Percentiles rank a stretch among this genome's conserved stretches.
phyloP scores from a whole-genome alignment of 495 filamentous ascomycete genomes.

The Chaetomium cochliodes region DNA sequence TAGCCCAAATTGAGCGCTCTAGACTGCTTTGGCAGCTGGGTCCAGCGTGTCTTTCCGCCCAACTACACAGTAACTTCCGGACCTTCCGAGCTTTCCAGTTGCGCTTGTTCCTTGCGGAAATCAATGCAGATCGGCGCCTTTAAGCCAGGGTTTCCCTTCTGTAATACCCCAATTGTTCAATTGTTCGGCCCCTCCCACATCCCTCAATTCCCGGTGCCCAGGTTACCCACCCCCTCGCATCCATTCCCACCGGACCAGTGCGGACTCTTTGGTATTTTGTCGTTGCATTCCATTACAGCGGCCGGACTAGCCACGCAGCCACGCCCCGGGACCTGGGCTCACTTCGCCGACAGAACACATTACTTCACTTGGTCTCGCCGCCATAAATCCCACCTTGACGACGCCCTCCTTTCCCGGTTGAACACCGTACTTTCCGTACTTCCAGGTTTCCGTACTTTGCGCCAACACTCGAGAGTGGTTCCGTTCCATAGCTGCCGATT shows the following conservation, averaged over 20 bases:
- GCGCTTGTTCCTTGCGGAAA: not conserved
- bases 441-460: not conserved
- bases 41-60: too few species aligned
- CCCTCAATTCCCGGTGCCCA: constrained; percentile 25
- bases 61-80: not conserved
- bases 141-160: not conserved
- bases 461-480: not conserved
- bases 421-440: not conserved
- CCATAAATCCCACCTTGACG: constrained; percentile 7
- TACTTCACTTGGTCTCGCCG: not conserved
- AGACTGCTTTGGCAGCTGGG: not conserved
- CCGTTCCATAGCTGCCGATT: not conserved
- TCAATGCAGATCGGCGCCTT: constrained; percentile 1
- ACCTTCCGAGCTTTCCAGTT: not conserved
- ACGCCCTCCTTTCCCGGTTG: not conserved
- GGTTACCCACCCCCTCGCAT: constrained; percentile 22
- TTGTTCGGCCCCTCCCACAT: not conserved
- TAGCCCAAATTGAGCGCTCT: not conserved
- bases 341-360: not conserved
- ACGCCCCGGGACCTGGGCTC: constrained; percentile 23
- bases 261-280: constrained; percentile 21
- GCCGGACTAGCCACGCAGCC: constrained; percentile 15
- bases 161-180: not conserved
- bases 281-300: constrained; percentile 34
- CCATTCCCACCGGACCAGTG: constrained; percentile 17